Base-by-base conservation (phyloP, 768 basidiomycete species). In the Xerocomellus chrysenteron region DNA sequence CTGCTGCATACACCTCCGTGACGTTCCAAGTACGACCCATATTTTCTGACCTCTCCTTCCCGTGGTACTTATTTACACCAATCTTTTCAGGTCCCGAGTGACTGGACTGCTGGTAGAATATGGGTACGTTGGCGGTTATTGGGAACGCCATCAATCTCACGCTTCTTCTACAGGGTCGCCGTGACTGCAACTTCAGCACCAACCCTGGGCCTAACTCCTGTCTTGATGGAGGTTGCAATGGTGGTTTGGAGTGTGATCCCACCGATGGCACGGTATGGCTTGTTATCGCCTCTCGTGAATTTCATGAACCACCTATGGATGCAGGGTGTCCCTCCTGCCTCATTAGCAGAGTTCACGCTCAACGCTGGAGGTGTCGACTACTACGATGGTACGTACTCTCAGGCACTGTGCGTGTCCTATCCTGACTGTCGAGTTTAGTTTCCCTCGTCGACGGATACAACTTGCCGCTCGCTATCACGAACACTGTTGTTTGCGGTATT, bases 281-380 rank as follows among this genome's bases (percentile, higher is more conserved):
- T 37, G 4, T 7, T 2, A 2, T 47, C 41, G 7, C 9, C 19
- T 30, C 36, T 19, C 19, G 16, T 28, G 40, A 30, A 14, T 35
- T 14, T 42, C 13, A 21, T 51, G 47, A 52, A 26, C 50, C 19
- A 52, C 36, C 8, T 58, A 19, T 48, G 11, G 19, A 40, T 47
- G 32, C 9, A 80, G 80, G 85, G 84, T 48, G 79, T 84, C n/a
- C 86, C 87, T 33, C 88, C 88, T 42, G 87, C 82, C 12, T 79
- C 81, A 5, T 73, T 89, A 37, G 88, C 87, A 1, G 86, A 89
- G 61, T 88, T 81, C 73, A 87, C 84, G n/a, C 69, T 88, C 10
- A 76, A 65, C 1, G 64, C 68, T 42, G 76, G 73, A 13, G 76
- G 73, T 46, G 26, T 41, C 2, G 87, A 88, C 58, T 84, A 74